These are phyloP conservation scores for Canna indica DNA, from an alignment of 176 grass and related monocot species.

Conservation along the genomic window DNA sequence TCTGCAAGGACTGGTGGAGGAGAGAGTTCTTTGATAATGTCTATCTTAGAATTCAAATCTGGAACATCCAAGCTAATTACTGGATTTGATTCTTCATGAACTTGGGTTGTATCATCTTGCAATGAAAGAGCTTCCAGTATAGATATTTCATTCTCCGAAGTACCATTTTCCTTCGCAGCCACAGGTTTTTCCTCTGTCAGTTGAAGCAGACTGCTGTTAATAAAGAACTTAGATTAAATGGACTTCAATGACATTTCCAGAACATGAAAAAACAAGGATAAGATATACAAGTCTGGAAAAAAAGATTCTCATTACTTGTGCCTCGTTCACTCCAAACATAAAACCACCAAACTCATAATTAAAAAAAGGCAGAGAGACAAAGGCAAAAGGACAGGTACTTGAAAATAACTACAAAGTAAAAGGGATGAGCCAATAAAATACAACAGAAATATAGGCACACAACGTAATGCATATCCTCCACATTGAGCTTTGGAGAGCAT, in stretches of 20 bases:
- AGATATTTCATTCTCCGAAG: constrained; percentile 24
- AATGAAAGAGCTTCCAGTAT: constrained; percentile 41
- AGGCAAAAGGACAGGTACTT: no score
- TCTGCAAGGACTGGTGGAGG: constrained; percentile 44
- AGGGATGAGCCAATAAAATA: no score
- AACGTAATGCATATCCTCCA: no score
- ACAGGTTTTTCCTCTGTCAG: constrained; percentile 27
- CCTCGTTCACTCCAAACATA: neutral
- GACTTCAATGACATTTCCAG: neutral
- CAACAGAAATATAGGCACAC: no score
- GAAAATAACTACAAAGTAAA: no score
- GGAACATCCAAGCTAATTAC: constrained; percentile 14
- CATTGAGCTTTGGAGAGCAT: no score
- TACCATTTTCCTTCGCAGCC: constrained; percentile 21
- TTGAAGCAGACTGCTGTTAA: constrained; percentile 25
- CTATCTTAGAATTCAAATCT: constrained; percentile 32
- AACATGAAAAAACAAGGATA: neutral
- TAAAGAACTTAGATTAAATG: neutral
- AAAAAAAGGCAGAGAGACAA: neutral
- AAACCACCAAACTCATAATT: neutral
- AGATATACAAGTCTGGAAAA: neutral
- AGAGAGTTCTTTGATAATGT: constrained; percentile 39
- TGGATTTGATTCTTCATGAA: constrained; percentile 13
- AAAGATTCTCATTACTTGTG: neutral
- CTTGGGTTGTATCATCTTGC: constrained; percentile 25